Evolutionary conservation across 2,329 filamentous ascomycete genomes (phyloP).

Genomic region (Aureobasidium vineae): DNA sequence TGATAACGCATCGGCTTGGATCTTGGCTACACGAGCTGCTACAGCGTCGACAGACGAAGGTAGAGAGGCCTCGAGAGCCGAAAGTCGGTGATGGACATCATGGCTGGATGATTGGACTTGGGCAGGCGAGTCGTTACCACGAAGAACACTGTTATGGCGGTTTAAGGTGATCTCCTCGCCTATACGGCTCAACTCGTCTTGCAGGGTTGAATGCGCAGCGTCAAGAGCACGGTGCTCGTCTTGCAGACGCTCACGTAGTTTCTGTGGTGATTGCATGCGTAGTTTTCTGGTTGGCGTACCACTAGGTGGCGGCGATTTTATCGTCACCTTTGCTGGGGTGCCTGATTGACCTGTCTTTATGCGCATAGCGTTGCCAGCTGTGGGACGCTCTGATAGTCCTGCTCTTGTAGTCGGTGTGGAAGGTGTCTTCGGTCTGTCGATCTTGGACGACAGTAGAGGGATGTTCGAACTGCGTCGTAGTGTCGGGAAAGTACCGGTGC

Average conservation of each 20-base stretch:
- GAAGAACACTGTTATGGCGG: constrained; percentile 14
- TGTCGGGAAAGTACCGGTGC: constrained; percentile 34
- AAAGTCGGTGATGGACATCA: constrained; percentile 58
- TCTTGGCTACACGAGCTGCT: constrained; percentile 58
- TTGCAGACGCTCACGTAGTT: constrained; percentile 76
- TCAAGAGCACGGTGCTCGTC: constrained; percentile 74
- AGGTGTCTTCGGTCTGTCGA: constrained; percentile 32
- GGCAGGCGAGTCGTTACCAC: constrained; percentile 28
- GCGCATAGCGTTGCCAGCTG: constrained; percentile 56
- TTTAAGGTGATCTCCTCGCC: constrained; percentile 67
- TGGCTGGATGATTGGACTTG: constrained; percentile 31
- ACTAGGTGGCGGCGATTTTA: constrained; percentile 22
- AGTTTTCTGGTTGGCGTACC: constrained; percentile 58
- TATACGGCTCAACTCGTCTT: constrained; percentile 75
- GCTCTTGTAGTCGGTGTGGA: constrained; percentile 45
- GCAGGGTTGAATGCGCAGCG: constrained; percentile 66
- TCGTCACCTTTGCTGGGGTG: constrained; percentile 21
- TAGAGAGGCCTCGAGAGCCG: constrained; percentile 66
- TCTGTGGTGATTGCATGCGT: constrained; percentile 62
- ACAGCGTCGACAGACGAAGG: constrained; percentile 60
- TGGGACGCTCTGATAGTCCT: constrained; percentile 53
- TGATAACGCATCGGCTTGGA: constrained; percentile 69
- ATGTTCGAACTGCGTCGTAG: constrained; percentile 20
- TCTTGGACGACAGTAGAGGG: constrained; percentile 31
- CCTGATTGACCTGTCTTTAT: constrained; percentile 54